These are phyloP conservation scores for Fusarium paranaense DNA, from an alignment of 2,329 filamentous ascomycete genomes.

Conservation along the genomic window DNA sequence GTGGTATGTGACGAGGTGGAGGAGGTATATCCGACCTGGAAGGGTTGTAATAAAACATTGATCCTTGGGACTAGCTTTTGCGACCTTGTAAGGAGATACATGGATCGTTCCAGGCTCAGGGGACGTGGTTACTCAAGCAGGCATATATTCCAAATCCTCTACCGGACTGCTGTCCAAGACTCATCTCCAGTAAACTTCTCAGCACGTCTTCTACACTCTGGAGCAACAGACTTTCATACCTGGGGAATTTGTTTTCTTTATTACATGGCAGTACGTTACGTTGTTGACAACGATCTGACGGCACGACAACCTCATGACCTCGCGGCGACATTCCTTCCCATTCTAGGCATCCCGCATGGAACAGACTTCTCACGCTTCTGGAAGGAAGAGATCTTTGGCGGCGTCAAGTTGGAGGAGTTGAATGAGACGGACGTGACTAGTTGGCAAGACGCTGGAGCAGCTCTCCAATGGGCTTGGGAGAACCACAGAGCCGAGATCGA, in stretches of 20 bases:
- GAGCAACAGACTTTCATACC: not conserved
- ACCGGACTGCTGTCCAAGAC: not conserved
- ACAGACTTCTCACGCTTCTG: not conserved
- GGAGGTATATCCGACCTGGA: not conserved
- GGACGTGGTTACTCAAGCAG: not conserved
- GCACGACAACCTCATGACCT: fast-evolving
- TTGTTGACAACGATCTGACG: fast-evolving
- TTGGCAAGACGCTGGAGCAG: not conserved
- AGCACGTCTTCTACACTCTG: not conserved
- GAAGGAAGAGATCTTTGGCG: not conserved
- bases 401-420: not conserved
- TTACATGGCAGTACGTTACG: not conserved
- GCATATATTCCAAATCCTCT: not conserved
- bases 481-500: not conserved
- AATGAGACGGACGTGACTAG: not conserved
- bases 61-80: too few relatives aligned
- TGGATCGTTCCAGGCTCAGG: not conserved
- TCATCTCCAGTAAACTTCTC: too few relatives aligned
- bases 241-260: not conserved
- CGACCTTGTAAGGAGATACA: not conserved
- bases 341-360: not conserved
- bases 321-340: not conserved
- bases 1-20: not conserved
- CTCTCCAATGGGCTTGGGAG: not conserved
- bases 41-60: too few relatives aligned